Evolutionary conservation across 176 grass and related monocot genomes (phyloP), one percentile per base, ranked within the genome.

Genomic region (Pharus latifolius): DNA sequence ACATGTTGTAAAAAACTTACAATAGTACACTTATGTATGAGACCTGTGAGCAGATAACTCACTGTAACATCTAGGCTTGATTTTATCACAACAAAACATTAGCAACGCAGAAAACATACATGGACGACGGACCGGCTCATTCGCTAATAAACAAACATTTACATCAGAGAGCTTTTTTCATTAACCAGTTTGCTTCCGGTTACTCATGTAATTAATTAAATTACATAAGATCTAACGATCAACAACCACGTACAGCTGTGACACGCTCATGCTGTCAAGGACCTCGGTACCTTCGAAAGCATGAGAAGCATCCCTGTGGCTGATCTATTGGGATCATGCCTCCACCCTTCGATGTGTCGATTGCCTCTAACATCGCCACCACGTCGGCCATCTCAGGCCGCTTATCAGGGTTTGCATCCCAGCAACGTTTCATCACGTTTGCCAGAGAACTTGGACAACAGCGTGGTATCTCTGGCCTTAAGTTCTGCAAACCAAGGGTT

Each of bases 291-390:
- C 50, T 86, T 5, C 79, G 68, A 46, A 99, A 88, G 71, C 90
- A 99, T 5, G 87, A 77, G 47, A 91, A 75, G 63, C 87, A 99
- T 35, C 95, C 96, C 53, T 99, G 79, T 8, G 76, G 53, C 24
- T 99, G 96, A 49, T 95, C 90, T 10, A 69, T 60, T 3, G 84
- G 82, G 64, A 99, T 77, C 95, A 99, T 99, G 53, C 90, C 95
- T n/a, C 95, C 95, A 14, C 95, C 95, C 74, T 99, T 99, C 20
- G 84, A 91, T 27, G 95, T 99, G 84, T 99, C 95, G 52, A 99
- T 91, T 5, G 69, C 90, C 79, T 99, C 95, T 71, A 99, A 80
- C 95, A 99, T 84, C 63, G 84, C 63, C 70, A 99, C 95, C 53
- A 88, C 90, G 37, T 88, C 95, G 10, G 84, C 67, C 95, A 99